Evolutionary conservation across 768 basidiomycete genomes (phyloP), one percentile per base, ranked within the genome.

Genomic region (Boletellus ananas): DNA sequence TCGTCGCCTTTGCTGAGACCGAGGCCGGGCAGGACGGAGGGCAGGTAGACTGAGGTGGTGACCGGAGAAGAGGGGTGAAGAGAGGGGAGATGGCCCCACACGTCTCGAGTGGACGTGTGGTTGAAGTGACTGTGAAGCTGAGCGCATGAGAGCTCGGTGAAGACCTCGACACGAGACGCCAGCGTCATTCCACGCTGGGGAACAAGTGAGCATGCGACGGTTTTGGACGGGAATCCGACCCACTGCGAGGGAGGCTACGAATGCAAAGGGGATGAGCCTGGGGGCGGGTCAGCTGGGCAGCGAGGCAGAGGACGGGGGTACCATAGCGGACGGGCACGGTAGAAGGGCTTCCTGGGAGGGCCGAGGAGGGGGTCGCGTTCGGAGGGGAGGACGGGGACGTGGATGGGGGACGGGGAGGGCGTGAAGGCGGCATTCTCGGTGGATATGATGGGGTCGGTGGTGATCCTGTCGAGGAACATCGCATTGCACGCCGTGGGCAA

Each of bases 121-220:
- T 80, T 74, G 64, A 76, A 74, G 23, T 70, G 63, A 20, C 70
- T 68, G 54, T 79, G 76, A 29, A 85, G 57, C 4, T 74, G 74
- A 43, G 81, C 75, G 66, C 89, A 90, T 4, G 89, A 82, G 45
- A 91, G 79, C 43, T 84, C 80, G 38, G 82, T 88, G 72, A 83
- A 90, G 25, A 91, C 84, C 65, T 88, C 83, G 40, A 91, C 84
- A 49, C 87, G 80, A 11, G 87, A 83, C 34, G 87, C 83, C 65
- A 87, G 74, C 1, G 87, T 90, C 70, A 90, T 82, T 31, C 88
- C 87, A 21, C 88, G 84, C 89, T 90, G 54, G 7, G 55, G 20
- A 56, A 53, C 55, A 44, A 50, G 20, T 20, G n/a, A 40, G 21
- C 35, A 21, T 7, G 11, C 23, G 41, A 16, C 4, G 45, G 34